Conservation (phyloP, 768 basidiomycete species). For the Mrakia gelida region DNA sequence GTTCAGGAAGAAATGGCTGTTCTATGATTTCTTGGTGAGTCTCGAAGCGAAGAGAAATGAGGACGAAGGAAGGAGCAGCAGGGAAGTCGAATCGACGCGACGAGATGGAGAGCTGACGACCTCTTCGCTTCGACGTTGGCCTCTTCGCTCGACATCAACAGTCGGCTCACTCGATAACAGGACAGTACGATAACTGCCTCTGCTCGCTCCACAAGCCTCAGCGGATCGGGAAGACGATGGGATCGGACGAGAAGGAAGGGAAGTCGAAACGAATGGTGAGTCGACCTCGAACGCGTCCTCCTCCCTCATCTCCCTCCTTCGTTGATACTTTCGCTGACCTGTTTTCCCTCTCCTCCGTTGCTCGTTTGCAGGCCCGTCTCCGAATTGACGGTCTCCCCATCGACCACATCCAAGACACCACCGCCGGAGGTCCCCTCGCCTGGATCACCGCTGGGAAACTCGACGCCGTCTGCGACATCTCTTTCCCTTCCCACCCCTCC, state of each 20-base stretch:
- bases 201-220: slow-evolving; percentile 69
- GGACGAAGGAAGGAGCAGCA: not conserved
- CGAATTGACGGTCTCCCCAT: slow-evolving; percentile 95
- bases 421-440: slow-evolving; percentile 77
- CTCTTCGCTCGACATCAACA: not conserved
- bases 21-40: slow-evolving; percentile 74
- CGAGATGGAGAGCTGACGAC: not conserved
- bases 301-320: no score
- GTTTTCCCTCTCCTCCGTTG: not conserved
- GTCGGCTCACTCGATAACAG: slow-evolving; percentile 89
- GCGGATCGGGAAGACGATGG: slow-evolving; percentile 31
- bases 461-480: slow-evolving; percentile 95
- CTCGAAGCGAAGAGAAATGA: no score
- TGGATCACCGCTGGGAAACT: slow-evolving; percentile 98
- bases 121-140: not conserved
- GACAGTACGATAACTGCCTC: slow-evolving; percentile 95
- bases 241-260: slow-evolving; percentile 54
- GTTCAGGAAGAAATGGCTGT: slow-evolving; percentile 88
- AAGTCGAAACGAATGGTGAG: slow-evolving; percentile 84
- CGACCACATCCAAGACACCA: slow-evolving; percentile 84
- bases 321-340: no score
- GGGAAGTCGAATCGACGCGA: not conserved
- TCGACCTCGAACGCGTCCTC: not conserved
- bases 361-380: slow-evolving; percentile 63
- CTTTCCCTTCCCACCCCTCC: slow-evolving; percentile 77